These are phyloP conservation scores for Ananas comosus DNA, from an alignment of 176 grass and related monocot species.

Conservation along the genomic window DNA sequence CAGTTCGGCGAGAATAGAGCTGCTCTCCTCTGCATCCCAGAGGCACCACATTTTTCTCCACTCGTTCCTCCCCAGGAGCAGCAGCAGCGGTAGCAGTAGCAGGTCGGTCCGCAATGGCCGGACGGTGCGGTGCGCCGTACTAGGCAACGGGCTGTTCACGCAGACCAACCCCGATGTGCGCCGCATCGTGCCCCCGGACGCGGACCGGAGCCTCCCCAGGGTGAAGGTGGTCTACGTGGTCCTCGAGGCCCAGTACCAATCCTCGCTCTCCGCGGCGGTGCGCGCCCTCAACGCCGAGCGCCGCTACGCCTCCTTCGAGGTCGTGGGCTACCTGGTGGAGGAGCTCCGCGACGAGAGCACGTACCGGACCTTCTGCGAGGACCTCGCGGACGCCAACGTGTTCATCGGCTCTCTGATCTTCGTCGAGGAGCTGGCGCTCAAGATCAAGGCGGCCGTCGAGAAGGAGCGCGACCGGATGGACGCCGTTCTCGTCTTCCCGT, in stretches of 20 bases:
- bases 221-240: slow-evolving; percentile 97
- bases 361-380: slow-evolving; percentile 64
- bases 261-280: slow-evolving; percentile 70
- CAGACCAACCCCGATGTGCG: slow-evolving; percentile 96
- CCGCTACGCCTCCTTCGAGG: slow-evolving; percentile 64
- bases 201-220: slow-evolving; percentile 29
- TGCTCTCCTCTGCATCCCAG: slow-evolving; percentile 17
- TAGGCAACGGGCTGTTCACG: slow-evolving; percentile 79
- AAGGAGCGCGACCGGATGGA: slow-evolving; percentile 76
- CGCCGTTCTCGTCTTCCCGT: slow-evolving; percentile 94
- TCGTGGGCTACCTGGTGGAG: slow-evolving; percentile 89
- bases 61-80: slow-evolving; percentile 39
- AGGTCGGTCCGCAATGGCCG: slow-evolving; percentile 50
- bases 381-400: slow-evolving; percentile 75
- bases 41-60: slow-evolving; percentile 36
- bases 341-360: slow-evolving; percentile 74
- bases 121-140: no score
- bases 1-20: slow-evolving; percentile 28
- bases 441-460: slow-evolving; percentile 72
- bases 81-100: slow-evolving; percentile 9
- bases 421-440: slow-evolving; percentile 95
- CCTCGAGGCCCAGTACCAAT: slow-evolving; percentile 99
- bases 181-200: slow-evolving; percentile 52
- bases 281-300: slow-evolving; percentile 56
- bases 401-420: slow-evolving; percentile 99